Base-by-base conservation (phyloP, 306 rosid species). In the Cucurbita pepo region DNA sequence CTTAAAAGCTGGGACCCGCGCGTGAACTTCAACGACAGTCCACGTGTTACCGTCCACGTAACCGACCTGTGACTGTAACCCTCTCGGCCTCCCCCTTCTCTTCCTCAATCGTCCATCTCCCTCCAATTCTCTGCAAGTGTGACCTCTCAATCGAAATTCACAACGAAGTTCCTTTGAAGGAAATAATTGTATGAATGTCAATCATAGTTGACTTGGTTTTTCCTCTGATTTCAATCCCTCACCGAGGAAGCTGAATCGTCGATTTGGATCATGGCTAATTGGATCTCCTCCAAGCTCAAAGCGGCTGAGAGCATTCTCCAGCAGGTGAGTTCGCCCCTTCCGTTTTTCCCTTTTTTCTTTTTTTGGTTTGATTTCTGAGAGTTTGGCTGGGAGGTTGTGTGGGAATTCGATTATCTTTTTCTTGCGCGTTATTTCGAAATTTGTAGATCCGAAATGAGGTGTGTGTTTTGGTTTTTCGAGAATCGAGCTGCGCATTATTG, bases 241-340 rank as follows among this genome's bases (percentile, higher is more conserved):
- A 7, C 19, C 38, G 55, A 63, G 22, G 25, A 57, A 83, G 79
- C 79, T 77, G 36, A 70, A 58, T 57, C 61, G 44, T 30, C 25
- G 59, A 22, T 59, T 25, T 8, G 73, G 38, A 70, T 74, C 77
- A 95, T 91, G 99, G 95, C 99, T 56, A 84, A 89, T 82, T 94
- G 99, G 99, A 89, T 91, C 89, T 91, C 97, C 77, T 88, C 97
- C 82, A 91, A 95, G 75, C 97, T 95, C 81, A 95, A 86, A 91
- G 97, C 92, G 56, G 96, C 96, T 0, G 99, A 95, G 84, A 91
- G 21, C 77, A 79, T 95, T 84, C 99, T 95, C 67, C 99, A 89
- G 43, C 99, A 95, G 96, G 99, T 70, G 84, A 36, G 7, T 77
- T 75, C 19, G 19, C 40, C 18, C 40, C 19, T 16, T 30, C 19